Evolutionary conservation across 2,329 filamentous ascomycete species (phyloP), one percentile per base, ranked within the genome.

Genomic region (Phialophora macrospora): DNA sequence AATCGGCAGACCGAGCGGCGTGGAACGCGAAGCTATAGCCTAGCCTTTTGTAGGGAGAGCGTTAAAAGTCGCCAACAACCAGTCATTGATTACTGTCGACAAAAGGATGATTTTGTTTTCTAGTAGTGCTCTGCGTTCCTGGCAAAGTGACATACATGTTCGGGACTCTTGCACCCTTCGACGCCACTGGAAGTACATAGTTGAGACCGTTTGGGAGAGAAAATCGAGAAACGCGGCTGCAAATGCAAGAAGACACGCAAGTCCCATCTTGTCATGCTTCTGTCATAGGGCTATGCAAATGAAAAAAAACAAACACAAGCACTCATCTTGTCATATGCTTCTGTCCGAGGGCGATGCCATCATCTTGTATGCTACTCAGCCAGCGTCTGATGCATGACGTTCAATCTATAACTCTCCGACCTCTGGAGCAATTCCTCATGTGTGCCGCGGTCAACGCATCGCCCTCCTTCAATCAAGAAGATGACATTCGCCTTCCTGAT

Each of bases 371-470:
- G 38, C 38, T 46, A 58, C 55, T 58, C 55, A 30, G 34, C 55
- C 52, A 63, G 17, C n/a, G 63, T 65, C 58, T 67, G 65, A 3
- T 57, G 32, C 51, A 61, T 60, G 4, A 60, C 65, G 48, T 63
- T 67, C 26, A 52, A 26, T 17, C 62, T 88, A 74, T 94, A 94
- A 55, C 89, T 84, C 4, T 90, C 90, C 69, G 87, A 87, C 75
- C 82, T 84, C 70, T 82, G 84, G 84, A 90, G 87, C 73, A 93
- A 76, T 74, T 92, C 90, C 0, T 80, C 73, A 75, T 98, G 94
- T 7, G 87, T 92, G 5, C 94, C 94, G 71, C 86, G 85, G 80
- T 97, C 94, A 1, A 95, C 90, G 48, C 97, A 87, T 65, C 86
- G 85, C 5, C 94, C 94, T 72, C 77, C 78, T 64, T 85, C 82